Evolutionary conservation across 2,329 filamentous ascomycete genomes (phyloP).

Genomic region (Colletotrichum orchidophilum): DNA sequence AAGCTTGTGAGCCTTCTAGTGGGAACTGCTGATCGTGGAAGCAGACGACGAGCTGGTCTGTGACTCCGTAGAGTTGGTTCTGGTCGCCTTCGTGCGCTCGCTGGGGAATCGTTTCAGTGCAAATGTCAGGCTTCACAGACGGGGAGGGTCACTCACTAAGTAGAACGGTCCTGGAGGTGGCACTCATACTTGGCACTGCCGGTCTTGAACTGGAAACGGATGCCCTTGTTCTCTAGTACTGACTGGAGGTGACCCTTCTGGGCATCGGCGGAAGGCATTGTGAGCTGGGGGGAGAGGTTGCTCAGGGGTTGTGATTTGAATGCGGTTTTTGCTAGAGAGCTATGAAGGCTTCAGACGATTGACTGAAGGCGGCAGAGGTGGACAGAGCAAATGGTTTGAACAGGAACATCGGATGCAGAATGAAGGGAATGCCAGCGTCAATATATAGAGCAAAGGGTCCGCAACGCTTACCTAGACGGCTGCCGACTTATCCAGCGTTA

Average conservation of each 20-base stretch:
- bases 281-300: not conserved
- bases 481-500: constrained; percentile 24
- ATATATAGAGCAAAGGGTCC: constrained; percentile 12
- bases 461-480: not conserved
- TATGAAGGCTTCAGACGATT: not conserved
- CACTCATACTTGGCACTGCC: constrained; percentile 50
- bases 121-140: not conserved
- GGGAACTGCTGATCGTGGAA: constrained; percentile 39
- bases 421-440: not conserved
- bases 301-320: not conserved
- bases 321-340: not conserved
- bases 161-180: constrained; percentile 53
- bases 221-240: constrained; percentile 38
- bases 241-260: constrained; percentile 19
- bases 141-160: constrained; percentile 49
- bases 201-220: constrained; percentile 58
- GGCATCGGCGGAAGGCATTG: constrained; percentile 23
- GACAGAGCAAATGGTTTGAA: not conserved
- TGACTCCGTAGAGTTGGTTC: constrained; percentile 48
- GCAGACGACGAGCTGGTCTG: constrained; percentile 38
- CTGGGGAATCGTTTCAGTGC: constrained; percentile 40
- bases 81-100: constrained; percentile 51
- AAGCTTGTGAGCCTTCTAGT: not conserved
- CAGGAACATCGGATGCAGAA: not conserved
- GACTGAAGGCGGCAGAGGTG: not conserved